A percentile compares a stretch with the other conserved stretches of the same genome.
These are phyloP conservation scores for Inosperma sp. DNA, from an alignment of 768 basidiomycete genomes.

Conservation along the genomic window DNA sequence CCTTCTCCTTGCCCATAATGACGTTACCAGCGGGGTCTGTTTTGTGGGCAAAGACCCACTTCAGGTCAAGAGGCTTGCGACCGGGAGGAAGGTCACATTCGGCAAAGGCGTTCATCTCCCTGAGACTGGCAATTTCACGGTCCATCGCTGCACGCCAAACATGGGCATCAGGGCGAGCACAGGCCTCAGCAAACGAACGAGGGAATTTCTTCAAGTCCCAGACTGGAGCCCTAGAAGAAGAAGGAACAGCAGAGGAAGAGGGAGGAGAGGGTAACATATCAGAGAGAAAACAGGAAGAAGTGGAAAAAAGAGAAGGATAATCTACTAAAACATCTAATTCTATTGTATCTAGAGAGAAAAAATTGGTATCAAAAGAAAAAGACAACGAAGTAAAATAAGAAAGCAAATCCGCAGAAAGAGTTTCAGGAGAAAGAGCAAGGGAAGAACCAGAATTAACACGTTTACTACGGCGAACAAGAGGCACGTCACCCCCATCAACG, in stretches of 20 bases:
- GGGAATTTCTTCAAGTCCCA: slow-evolving; percentile 20
- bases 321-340: too few species aligned
- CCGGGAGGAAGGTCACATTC: slow-evolving; percentile 23
- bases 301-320: neutral
- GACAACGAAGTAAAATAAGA: neutral
- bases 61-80: slow-evolving; percentile 24
- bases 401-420: neutral
- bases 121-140: slow-evolving; percentile 19
- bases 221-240: neutral
- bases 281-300: too few species aligned
- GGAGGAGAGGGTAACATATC: too few species aligned
- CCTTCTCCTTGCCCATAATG: slow-evolving; percentile 24
- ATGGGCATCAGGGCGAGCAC: slow-evolving; percentile 14
- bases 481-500: neutral
- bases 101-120: slow-evolving; percentile 25
- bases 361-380: too few species aligned
- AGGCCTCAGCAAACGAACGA: slow-evolving; percentile 16
- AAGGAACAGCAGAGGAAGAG: too few species aligned
- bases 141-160: slow-evolving; percentile 24
- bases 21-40: slow-evolving; percentile 32
- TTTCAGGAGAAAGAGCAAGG: neutral
- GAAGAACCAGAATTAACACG: neutral
- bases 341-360: neutral
- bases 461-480: neutral
- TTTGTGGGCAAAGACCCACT: slow-evolving; percentile 39